phyloP scores from a whole-genome alignment of 2,329 filamentous ascomycete genomes.

The Neopestalotiopsis sp. region DNA sequence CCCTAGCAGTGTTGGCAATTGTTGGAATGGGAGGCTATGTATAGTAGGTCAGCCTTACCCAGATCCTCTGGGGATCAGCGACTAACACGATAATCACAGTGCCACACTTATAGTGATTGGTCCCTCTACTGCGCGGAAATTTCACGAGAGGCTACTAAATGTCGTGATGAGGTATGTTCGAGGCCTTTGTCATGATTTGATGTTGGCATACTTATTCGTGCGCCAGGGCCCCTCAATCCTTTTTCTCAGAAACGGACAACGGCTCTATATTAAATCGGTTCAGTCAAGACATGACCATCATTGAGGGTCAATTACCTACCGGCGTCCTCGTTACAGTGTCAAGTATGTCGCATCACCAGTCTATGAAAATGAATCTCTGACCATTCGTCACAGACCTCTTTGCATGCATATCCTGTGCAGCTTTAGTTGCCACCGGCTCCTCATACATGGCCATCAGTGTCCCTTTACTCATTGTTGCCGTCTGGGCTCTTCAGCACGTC shows the following conservation, averaged over 20 bases:
- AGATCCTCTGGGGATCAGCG: background rate
- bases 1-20: slow-evolving; percentile 30
- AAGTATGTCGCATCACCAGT: background rate
- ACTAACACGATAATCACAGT: background rate
- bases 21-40: slow-evolving; percentile 28
- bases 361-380: background rate
- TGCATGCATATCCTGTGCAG: slow-evolving; percentile 13
- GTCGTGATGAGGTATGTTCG: slow-evolving; percentile 7
- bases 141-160: slow-evolving; percentile 10
- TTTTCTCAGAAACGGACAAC: slow-evolving; percentile 39
- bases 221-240: slow-evolving; percentile 25
- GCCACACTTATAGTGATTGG: slow-evolving; percentile 12
- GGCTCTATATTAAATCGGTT: slow-evolving; percentile 44
- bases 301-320: slow-evolving; percentile 34
- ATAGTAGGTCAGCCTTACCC: slow-evolving; percentile 24
- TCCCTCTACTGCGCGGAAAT: background rate
- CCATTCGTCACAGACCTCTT: background rate
- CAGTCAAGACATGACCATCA: slow-evolving; percentile 43
- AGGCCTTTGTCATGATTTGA: background rate
- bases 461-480: slow-evolving; percentile 24
- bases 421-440: slow-evolving; percentile 10
- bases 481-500: slow-evolving; percentile 45
- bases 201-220: background rate
- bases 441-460: slow-evolving; percentile 12
- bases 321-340: slow-evolving; percentile 5